Conservation (phyloP, 352 stramenopile species). For the Pythium periplocum region DNA sequence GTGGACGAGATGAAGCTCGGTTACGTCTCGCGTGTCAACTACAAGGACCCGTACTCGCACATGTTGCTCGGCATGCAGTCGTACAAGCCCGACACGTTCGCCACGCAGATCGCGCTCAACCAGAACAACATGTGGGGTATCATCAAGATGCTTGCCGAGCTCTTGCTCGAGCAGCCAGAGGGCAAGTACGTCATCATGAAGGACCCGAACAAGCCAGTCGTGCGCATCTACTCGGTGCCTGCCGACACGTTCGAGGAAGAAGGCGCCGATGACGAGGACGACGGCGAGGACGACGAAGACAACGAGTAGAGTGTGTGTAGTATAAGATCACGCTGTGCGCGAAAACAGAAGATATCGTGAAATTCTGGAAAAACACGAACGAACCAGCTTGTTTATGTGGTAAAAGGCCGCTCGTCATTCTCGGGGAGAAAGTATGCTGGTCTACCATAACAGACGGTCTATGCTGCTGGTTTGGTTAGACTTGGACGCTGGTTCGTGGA, state of each 20-base stretch:
- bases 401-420: too few species aligned
- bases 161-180: slow-evolving; percentile 93
- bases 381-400: too few species aligned
- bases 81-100: slow-evolving; percentile 97
- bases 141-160: slow-evolving; percentile 92
- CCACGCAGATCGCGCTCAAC: slow-evolving; percentile 95
- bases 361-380: too few species aligned
- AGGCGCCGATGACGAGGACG: slow-evolving; percentile 57
- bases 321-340: too few species aligned
- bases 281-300: slow-evolving; percentile 59
- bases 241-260: slow-evolving; percentile 94
- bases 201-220: slow-evolving; percentile 97
- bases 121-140: slow-evolving; percentile 98
- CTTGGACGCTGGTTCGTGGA: too few species aligned
- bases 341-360: too few species aligned
- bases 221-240: slow-evolving; percentile 96
- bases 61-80: slow-evolving; percentile 94
- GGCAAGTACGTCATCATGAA: slow-evolving; percentile 99
- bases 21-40: slow-evolving; percentile 92
- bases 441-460: too few species aligned
- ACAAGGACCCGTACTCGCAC: slow-evolving; percentile 96
- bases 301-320: slow-evolving; percentile 20
- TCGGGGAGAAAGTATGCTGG: too few species aligned
- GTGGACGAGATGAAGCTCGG: slow-evolving; percentile 98
- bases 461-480: too few species aligned